These are phyloP conservation scores for Magnaporthiopsis rhizophila DNA, from an alignment of 2,329 filamentous ascomycete genomes.

Conservation along the genomic window DNA sequence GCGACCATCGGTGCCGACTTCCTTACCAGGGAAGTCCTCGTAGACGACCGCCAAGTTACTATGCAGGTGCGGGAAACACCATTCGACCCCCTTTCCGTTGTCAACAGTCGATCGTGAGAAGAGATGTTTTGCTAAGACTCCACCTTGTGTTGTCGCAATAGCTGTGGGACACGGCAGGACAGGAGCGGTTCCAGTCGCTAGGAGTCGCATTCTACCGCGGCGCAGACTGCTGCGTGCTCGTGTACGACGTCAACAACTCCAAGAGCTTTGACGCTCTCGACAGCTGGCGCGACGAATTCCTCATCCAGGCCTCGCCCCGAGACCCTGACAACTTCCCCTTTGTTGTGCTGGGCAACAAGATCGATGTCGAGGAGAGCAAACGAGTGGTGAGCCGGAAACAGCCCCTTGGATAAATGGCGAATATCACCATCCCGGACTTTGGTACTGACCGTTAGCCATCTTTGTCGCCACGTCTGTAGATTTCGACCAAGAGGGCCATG, in stretches of 20 bases:
- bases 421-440: not conserved
- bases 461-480: slow-evolving; percentile 37
- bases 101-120: not conserved
- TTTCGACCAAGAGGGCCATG: slow-evolving; percentile 91
- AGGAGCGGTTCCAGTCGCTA: slow-evolving; percentile 95
- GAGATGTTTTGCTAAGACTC: slow-evolving; percentile 10
- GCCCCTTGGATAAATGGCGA: not conserved
- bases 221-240: slow-evolving; percentile 94
- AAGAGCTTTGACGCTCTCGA: slow-evolving; percentile 99
- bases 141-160: slow-evolving; percentile 27
- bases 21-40: slow-evolving; percentile 92
- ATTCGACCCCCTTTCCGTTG: not conserved
- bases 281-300: slow-evolving; percentile 96
- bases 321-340: slow-evolving; percentile 98
- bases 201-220: slow-evolving; percentile 97
- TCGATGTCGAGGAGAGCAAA: slow-evolving; percentile 97
- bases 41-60: slow-evolving; percentile 93
- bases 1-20: slow-evolving; percentile 98
- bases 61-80: slow-evolving; percentile 55
- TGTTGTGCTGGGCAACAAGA: slow-evolving; percentile 96
- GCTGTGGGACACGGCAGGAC: slow-evolving; percentile 97
- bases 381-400: slow-evolving; percentile 55
- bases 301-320: slow-evolving; percentile 93
- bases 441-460: slow-evolving; percentile 14
- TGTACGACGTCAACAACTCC: slow-evolving; percentile 98